Evolutionary conservation across 192 early-diverging fungal genomes (phyloP).

Genomic region (Tieghemiomyces parasiticus): DNA sequence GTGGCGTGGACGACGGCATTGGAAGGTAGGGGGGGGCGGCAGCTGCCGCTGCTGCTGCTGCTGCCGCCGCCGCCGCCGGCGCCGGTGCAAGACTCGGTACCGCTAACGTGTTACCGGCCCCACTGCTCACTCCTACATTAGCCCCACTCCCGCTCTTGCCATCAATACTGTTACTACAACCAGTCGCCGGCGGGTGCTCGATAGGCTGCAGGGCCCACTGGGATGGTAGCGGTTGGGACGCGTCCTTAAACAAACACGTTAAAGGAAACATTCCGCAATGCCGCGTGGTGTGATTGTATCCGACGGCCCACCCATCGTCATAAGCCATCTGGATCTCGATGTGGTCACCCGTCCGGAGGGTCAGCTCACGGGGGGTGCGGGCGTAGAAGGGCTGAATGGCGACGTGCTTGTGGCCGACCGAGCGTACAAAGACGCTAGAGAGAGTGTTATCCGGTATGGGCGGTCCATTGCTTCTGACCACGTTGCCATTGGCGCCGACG

Average conservation of each 20-base stretch:
- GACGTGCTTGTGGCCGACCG: conserved; percentile 22
- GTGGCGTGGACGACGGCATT: too few species aligned
- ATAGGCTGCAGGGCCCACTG: conserved; percentile 29
- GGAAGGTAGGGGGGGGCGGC: too few species aligned
- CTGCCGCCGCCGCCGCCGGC: too few species aligned
- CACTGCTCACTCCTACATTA: too few species aligned
- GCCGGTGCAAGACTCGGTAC: too few species aligned
- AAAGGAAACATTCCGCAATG: conserved; percentile 70
- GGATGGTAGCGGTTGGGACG: conserved; percentile 21
- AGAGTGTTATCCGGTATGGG: neutral
- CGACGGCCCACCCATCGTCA: conserved; percentile 87
- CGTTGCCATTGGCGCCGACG: neutral
- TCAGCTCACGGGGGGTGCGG: conserved; percentile 61
- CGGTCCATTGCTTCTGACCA: neutral
- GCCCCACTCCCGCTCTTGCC: too few species aligned
- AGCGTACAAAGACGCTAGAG: conserved; percentile 20
- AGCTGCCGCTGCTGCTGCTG: too few species aligned
- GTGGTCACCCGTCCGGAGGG: conserved; percentile 51
- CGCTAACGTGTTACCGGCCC: too few species aligned
- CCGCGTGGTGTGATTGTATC: conserved; percentile 54
- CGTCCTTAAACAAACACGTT: conserved; percentile 44
- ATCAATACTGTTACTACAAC: too few species aligned
- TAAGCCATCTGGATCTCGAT: conserved; percentile 54
- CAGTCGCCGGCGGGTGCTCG: too few species aligned
- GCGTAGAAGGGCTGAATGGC: conserved; percentile 47